phyloP scores from a whole-genome alignment of 2,329 filamentous ascomycete genomes.

The Aspergillus piperis region DNA sequence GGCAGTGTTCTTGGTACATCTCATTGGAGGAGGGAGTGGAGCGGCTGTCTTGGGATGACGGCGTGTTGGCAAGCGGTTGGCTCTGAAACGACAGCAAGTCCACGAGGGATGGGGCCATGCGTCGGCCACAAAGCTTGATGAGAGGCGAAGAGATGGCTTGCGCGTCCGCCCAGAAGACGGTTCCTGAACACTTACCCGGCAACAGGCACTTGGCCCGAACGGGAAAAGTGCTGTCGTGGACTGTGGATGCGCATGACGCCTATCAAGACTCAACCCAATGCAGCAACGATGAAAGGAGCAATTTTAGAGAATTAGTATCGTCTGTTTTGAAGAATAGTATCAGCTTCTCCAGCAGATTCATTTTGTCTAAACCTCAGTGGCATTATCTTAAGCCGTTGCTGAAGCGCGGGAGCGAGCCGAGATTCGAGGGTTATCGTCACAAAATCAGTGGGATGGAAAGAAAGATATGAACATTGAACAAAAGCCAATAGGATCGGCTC shows the following conservation, averaged over 20 bases:
- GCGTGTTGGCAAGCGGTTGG: not conserved
- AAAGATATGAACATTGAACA: too few species aligned
- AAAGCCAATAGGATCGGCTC: too few species aligned
- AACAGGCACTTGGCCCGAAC: not conserved
- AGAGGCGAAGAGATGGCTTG: not conserved
- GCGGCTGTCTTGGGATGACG: not conserved
- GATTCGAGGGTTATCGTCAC: too few species aligned
- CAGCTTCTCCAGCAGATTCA: too few species aligned
- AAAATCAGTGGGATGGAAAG: too few species aligned
- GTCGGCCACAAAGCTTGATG: not conserved
- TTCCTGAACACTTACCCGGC: not conserved
- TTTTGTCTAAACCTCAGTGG: too few species aligned
- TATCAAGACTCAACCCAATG: too few species aligned
- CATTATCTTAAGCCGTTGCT: too few species aligned
- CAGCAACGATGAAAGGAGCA: too few species aligned
- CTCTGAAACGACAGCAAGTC: not conserved
- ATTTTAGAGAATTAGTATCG: too few species aligned
- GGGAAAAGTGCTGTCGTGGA: not conserved
- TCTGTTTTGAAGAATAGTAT: too few species aligned
- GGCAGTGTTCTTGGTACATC: not conserved
- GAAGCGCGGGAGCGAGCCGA: too few species aligned
- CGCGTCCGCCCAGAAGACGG: not conserved
- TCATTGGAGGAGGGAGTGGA: not conserved
- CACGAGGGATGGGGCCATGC: not conserved
- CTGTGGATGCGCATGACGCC: not conserved